Evolutionary conservation across 225 moss, liverwort and hornwort genomes (phyloP).

Genomic region (Antitrichia curtipendula): DNA sequence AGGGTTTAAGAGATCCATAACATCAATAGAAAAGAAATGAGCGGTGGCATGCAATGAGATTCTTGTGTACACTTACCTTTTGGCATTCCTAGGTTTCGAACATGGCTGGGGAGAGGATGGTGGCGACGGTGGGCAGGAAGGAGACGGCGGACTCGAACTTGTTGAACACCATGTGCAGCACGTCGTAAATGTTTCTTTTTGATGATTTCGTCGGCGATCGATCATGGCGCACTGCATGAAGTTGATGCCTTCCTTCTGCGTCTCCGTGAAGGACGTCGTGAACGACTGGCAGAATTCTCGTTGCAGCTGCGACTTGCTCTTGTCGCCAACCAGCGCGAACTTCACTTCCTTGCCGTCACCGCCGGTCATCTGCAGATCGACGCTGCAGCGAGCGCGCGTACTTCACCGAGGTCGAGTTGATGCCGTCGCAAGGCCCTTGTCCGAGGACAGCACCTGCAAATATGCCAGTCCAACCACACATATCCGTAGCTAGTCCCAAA

Average conservation of each 20-base stretch:
- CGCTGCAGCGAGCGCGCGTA: conserved; percentile 1
- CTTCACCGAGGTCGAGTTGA: conserved; percentile 43
- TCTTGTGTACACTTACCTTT: not conserved
- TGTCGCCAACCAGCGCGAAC: conserved; percentile 28
- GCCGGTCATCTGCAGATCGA: not conserved
- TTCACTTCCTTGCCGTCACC: conserved; percentile 12
- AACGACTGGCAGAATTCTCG: conserved; percentile 15
- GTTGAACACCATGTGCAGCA: conserved; percentile 27
- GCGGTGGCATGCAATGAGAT: not conserved
- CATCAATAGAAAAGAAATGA: not conserved
- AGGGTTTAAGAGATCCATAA: not conserved
- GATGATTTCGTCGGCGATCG: conserved; percentile 40
- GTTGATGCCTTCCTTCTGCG: conserved; percentile 30
- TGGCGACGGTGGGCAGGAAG: conserved; percentile 37
- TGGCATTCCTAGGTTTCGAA: conserved; percentile 1
- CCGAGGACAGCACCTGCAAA: conserved; percentile 11
- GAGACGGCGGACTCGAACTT: conserved; percentile 44
- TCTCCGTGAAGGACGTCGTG: conserved; percentile 20
- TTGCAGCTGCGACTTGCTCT: conserved; percentile 30
- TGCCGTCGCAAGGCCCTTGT: conserved; percentile 49
- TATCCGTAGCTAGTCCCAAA: not conserved
- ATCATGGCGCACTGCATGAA: conserved; percentile 45
- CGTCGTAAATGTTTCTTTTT: conserved; percentile 9
- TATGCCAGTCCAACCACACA: not conserved
- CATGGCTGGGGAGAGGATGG: conserved; percentile 15